These are phyloP conservation scores for Nepenthes alata DNA, from an alignment of 179 eudicot genomes.

Conservation along the genomic window DNA sequence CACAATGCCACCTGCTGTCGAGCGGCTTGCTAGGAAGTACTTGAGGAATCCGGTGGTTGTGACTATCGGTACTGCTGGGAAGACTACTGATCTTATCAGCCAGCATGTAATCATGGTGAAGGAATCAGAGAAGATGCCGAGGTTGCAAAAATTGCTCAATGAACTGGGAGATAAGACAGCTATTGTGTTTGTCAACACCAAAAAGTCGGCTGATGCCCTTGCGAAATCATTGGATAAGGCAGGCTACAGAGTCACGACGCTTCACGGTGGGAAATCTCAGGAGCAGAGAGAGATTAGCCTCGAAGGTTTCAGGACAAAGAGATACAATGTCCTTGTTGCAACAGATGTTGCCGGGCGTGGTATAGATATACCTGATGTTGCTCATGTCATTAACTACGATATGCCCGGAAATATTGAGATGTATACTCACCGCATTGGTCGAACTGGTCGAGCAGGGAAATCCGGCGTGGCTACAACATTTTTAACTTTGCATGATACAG, in stretches of 20 bases:
- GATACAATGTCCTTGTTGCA: constrained; percentile 74
- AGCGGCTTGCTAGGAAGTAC: constrained; percentile 92
- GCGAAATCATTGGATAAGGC: constrained; percentile 52
- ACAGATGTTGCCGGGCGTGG: constrained; percentile 98
- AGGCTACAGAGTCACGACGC: constrained; percentile 63
- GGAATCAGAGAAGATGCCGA: constrained; percentile 54
- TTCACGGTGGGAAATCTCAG: constrained; percentile 76
- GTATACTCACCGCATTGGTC: constrained; percentile 85
- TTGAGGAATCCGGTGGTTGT: constrained; percentile 89
- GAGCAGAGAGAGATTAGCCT: constrained; percentile 82
- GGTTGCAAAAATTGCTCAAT: constrained; percentile 51
- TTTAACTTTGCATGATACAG: constrained; percentile 63
- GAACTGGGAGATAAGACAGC: constrained; percentile 74
- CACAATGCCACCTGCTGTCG: constrained; percentile 91
- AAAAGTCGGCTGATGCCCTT: constrained; percentile 51
- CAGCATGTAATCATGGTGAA: constrained; percentile 77
- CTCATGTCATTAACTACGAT: constrained; percentile 72
- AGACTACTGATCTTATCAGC: constrained; percentile 73
- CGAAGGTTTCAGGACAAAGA: constrained; percentile 86
- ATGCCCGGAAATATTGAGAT: constrained; percentile 81
- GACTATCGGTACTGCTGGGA: constrained; percentile 88
- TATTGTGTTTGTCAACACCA: constrained; percentile 70
- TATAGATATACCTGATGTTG: constrained; percentile 88
- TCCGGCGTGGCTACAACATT: constrained; percentile 80
- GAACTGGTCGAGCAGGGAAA: constrained; percentile 90